Evolutionary conservation across 116 monocot genomes (phyloP).

Genomic region (Dioscorea cayenensis): DNA sequence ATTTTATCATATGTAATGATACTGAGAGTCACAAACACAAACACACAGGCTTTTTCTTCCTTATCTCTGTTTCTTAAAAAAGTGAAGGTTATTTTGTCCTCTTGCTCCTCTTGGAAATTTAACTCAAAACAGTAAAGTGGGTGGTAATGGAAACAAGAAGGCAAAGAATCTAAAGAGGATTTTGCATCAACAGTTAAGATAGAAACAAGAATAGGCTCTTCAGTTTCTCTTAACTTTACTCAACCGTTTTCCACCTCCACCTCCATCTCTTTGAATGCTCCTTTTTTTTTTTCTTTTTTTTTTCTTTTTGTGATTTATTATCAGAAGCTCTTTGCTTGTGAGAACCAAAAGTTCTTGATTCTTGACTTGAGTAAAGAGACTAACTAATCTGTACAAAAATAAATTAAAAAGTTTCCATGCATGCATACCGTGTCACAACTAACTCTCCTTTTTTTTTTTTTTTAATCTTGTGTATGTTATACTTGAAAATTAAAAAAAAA

Average conservation of each 20-base stretch:
- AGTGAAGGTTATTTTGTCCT: too few relatives aligned
- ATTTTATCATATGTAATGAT: neutral
- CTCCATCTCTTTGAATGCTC: neutral
- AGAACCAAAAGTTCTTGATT: neutral
- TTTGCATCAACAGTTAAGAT: neutral
- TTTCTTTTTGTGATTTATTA: neutral
- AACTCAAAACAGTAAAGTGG: neutral
- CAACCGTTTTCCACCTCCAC: too few relatives aligned
- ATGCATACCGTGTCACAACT: neutral
- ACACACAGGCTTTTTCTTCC: too few relatives aligned
- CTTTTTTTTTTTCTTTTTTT: neutral
- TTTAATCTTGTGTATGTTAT: neutral
- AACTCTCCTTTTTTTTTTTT: neutral
- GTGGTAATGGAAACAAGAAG: neutral
- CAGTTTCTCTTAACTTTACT: too few relatives aligned
- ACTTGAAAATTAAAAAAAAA: neutral
- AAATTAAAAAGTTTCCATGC: neutral
- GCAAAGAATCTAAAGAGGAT: neutral
- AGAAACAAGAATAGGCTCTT: too few relatives aligned
- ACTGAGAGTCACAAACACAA: too few relatives aligned
- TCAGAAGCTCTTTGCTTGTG: slow-evolving; percentile 2
- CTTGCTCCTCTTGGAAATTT: neutral
- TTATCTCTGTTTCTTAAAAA: too few relatives aligned
- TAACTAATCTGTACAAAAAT: too few relatives aligned
- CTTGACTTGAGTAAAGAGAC: neutral